Evolutionary conservation across 768 basidiomycete species (phyloP), one percentile per base, ranked within the genome.

Genomic region (Suillus variegatus): DNA sequence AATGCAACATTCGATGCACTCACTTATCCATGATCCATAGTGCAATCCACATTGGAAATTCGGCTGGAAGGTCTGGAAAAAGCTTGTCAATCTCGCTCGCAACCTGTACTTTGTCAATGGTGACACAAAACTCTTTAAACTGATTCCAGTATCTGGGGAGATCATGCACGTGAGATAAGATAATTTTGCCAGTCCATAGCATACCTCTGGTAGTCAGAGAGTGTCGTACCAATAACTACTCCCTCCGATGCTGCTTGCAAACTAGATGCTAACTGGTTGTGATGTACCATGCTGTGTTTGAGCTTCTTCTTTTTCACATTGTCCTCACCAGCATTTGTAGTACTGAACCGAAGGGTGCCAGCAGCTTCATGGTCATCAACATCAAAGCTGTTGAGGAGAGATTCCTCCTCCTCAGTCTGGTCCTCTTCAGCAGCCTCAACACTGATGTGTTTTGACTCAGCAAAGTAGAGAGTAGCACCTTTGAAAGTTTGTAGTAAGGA

Each of bases 1-100:
- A 5, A 28, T 43, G 13, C 2, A 56, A 38, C 61, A 20, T 40
- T 22, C 35, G 52, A 64, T 32, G 58, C 10, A 25, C 69, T 57
- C 60, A 75, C 73, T 41, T 58, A 44, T 72, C 40, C 70, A 77
- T 72, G 32, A 77, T 76, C 73, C 73, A 76, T 0, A 72, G 72
- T 7, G 72, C 64, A 22, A 78, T 75, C n/a, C 69, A 71, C 5
- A 38, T 47, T n/a, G 69, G 68, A 7, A 72, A 46, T n/a, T 77
- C 61, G 2, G 55, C 20, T 2, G 55, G 65, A 56, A 13, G 73
- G 74, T 13, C 16, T 56, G 22, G 65, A 9, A 77, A 71, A 10
- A 43, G 7, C 0, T 64, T 35, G 18, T 65, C 67, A 14, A 65
- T 25, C 49, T 44, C n/a, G 52, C 74, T 67, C 9, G 72, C 67